Percentiles rank a stretch among this genome's conserved stretches.
phyloP scores from a whole-genome alignment of 148 eudicot species.

The Diospyros lotus region DNA sequence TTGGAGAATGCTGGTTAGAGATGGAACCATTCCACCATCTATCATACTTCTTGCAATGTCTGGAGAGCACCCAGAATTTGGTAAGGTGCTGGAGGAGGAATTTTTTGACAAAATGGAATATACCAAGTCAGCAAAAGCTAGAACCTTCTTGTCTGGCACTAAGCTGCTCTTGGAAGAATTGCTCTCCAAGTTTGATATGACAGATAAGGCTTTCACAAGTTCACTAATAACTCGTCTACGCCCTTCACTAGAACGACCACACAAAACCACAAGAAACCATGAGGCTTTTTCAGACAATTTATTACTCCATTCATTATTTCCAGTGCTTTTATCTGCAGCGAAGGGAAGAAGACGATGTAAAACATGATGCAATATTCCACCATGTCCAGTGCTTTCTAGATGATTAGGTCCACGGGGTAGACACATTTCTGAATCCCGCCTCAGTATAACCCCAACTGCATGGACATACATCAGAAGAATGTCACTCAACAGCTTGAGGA shows the following conservation, averaged over 20 bases:
- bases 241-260: slow-evolving; percentile 96
- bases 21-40: slow-evolving; percentile 87
- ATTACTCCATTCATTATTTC: slow-evolving; percentile 67
- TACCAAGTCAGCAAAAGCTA: slow-evolving; percentile 76
- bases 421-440: slow-evolving; percentile 71
- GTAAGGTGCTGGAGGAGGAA: slow-evolving; percentile 68
- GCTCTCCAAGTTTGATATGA: slow-evolving; percentile 42
- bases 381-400: slow-evolving; percentile 44
- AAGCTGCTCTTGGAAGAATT: slow-evolving; percentile 52
- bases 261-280: slow-evolving; percentile 88
- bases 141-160: slow-evolving; percentile 75
- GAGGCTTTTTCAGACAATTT: slow-evolving; percentile 97
- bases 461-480: slow-evolving; percentile 92
- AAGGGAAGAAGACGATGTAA: slow-evolving; percentile 68
- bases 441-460: slow-evolving; percentile 74
- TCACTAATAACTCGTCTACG: slow-evolving; percentile 85
- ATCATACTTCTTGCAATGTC: slow-evolving; percentile 93
- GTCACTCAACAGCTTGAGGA: slow-evolving; percentile 86
- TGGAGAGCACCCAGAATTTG: slow-evolving; percentile 90
- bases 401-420: slow-evolving; percentile 52
- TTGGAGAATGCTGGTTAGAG: slow-evolving; percentile 74
- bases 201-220: slow-evolving; percentile 78
- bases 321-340: slow-evolving; percentile 52
- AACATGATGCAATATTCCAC: slow-evolving; percentile 86
- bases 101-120: slow-evolving; percentile 85